Evolutionary conservation across 1,284 basidiomycete species (phyloP), one percentile per base, ranked within the genome.

Genomic region (Melampsora abietis-canadensis): DNA sequence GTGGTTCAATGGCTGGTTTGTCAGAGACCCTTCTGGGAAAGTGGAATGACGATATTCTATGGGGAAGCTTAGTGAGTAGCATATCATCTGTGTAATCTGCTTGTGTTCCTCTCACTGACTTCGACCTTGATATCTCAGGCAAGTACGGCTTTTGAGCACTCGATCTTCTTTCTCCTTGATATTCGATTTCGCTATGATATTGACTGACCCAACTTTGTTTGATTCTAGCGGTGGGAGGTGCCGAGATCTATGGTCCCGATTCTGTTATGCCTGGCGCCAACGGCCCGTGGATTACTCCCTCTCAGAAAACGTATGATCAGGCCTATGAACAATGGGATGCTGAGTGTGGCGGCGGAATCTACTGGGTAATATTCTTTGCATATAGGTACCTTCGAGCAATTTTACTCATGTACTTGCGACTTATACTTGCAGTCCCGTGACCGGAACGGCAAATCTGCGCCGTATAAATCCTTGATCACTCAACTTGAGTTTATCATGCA

Each of bases 381-480:
- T 21, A n/a, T 27, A 21, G 15, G 14, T 40, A 40, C 47, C 63
- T 19, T 65, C n/a, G 17, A 47, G 40, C 27, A 59, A 3, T 12
- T 10, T 59, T n/a, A 24, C 37, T 40, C 61, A 63, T 24, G 30
- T 63, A 3, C 61, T 4, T 17, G 14, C 17, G 61, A 30, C 48
- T 46, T 51, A 27, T 2, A 19, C 37, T 8, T 21, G 27, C 65
- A 67, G 65, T 67, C 65, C 30, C 54, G 51, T 40, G 66, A 68
- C 19, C 48, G 51, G 12, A 57, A 59, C 21, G 48, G n/a, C 44
- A 46, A 37, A 17, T 65, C 70, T 8, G 70, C 70, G 15, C 62
- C 62, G 27, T 74, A 74, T 48, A 74, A 74, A 34, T 74, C 70
- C n/a, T 37, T 74, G 19, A 74, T 74, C 40, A 74, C 70, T 37